Percentiles rank a stretch among this genome's conserved stretches.
Evolutionary conservation across 2,329 filamentous ascomycete species (phyloP).

Genomic region (Clonostachys sp.): DNA sequence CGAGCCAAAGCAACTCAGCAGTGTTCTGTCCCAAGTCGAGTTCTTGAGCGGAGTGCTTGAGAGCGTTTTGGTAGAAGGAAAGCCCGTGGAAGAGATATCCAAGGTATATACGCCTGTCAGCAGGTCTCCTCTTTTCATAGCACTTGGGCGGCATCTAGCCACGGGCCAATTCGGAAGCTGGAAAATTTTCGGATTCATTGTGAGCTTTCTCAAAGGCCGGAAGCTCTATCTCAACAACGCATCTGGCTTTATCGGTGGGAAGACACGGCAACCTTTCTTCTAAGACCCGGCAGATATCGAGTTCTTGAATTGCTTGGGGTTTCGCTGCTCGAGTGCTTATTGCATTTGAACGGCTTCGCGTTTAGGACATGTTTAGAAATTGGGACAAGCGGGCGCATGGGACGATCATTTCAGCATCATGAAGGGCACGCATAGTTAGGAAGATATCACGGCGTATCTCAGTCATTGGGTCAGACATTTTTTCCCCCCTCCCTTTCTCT

Average conservation of each 20-base stretch:
- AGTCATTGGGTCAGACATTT: too few relatives aligned
- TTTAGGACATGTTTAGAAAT: too few relatives aligned
- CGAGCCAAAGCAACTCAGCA: constrained; percentile 28
- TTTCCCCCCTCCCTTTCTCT: too few relatives aligned
- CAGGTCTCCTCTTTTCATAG: constrained; percentile 21
- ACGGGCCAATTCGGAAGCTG: constrained; percentile 24
- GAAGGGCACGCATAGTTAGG: too few relatives aligned
- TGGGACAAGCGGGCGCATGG: too few relatives aligned
- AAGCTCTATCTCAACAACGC: constrained; percentile 23
- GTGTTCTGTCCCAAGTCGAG: constrained; percentile 22
- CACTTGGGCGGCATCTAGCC: constrained; percentile 16
- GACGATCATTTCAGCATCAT: too few relatives aligned
- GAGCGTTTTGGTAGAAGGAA: constrained; percentile 7
- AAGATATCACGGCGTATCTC: too few relatives aligned
- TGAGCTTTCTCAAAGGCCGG: constrained; percentile 23
- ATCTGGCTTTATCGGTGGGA: constrained; percentile 9
- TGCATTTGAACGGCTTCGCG: too few relatives aligned
- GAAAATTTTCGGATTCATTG: constrained; percentile 21
- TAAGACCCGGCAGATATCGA: too few relatives aligned
- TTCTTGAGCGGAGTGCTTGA: constrained; percentile 22
- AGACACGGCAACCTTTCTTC: too few relatives aligned
- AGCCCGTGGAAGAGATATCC: not conserved
- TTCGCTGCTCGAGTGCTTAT: too few relatives aligned
- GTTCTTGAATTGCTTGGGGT: too few relatives aligned
- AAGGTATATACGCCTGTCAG: constrained; percentile 11